These are phyloP conservation scores for Forsythia suspensa DNA, from an alignment of 257 asterid species.

Conservation along the genomic window DNA sequence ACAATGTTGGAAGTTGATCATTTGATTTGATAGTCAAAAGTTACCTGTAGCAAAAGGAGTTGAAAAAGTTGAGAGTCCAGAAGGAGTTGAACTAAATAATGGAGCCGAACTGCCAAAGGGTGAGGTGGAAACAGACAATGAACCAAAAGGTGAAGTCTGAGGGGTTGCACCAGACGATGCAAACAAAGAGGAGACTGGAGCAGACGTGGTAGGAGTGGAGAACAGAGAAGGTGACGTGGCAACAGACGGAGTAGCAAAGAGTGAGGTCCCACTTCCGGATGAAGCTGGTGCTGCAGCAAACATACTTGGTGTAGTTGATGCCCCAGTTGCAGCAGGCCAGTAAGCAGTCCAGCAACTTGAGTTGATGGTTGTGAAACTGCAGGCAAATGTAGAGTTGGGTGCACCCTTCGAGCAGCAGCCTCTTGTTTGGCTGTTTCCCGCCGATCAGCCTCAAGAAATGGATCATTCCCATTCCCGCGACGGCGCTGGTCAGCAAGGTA, in stretches of 20 bases:
- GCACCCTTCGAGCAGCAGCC: conserved; percentile 96
- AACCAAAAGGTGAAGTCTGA: conserved; percentile 64
- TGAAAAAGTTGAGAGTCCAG: conserved; percentile 59
- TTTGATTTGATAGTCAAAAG: not conserved
- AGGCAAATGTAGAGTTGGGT: conserved; percentile 88
- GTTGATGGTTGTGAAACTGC: conserved; percentile 57
- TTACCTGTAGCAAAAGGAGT: conserved; percentile 82
- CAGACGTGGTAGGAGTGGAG: conserved; percentile 67
- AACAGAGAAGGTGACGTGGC: conserved; percentile 63
- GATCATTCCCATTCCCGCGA: conserved; percentile 75
- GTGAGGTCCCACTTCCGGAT: conserved; percentile 62
- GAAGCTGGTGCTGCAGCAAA: conserved; percentile 51
- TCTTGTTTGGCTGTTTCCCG: conserved; percentile 91
- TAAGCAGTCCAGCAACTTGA: conserved; percentile 46
- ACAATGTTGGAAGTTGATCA: not conserved
- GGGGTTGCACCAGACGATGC: conserved; percentile 60
- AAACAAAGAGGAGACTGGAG: conserved; percentile 60
- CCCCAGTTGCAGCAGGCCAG: conserved; percentile 62
- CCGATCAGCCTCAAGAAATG: conserved; percentile 95
- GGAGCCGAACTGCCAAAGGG: conserved; percentile 51
- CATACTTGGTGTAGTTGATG: conserved; percentile 44
- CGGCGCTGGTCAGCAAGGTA: conserved; percentile 89
- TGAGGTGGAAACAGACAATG: conserved; percentile 56
- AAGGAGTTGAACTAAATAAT: conserved; percentile 65
- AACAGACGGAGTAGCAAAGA: conserved; percentile 67